phyloP scores from a whole-genome alignment of 1,139 yeast genomes.

The Kodamaea alishanica region DNA sequence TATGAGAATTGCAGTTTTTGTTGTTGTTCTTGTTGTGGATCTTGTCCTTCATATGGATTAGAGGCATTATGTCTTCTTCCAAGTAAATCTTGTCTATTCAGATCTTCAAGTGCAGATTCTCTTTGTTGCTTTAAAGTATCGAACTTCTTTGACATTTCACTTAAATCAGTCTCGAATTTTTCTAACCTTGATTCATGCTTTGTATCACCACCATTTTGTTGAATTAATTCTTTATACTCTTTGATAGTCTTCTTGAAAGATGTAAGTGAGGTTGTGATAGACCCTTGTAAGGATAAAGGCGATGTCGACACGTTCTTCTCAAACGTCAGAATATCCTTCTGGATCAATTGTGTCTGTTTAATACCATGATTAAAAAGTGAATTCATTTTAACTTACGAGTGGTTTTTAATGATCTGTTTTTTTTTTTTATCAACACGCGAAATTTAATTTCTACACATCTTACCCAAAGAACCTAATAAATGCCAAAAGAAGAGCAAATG shows the following conservation, averaged over 20 bases:
- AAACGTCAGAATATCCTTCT: conserved; percentile 63
- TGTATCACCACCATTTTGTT: conserved; percentile 54
- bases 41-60: conserved; percentile 59
- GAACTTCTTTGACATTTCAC: conserved; percentile 55
- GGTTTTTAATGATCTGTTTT: conserved; percentile 1
- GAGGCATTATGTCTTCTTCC: conserved; percentile 51
- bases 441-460: conserved; percentile 3
- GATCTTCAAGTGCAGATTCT: conserved; percentile 54
- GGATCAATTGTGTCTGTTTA: conserved; percentile 73
- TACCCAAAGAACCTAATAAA: conserved; percentile 79
- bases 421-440: background rate
- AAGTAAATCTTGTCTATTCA: conserved; percentile 56
- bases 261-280: conserved; percentile 78
- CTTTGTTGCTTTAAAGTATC: conserved; percentile 60
- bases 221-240: conserved; percentile 66
- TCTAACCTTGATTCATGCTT: conserved; percentile 64
- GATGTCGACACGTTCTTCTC: conserved; percentile 65
- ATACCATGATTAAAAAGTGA: conserved; percentile 85
- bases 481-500: conserved; percentile 88
- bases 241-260: conserved; percentile 71
- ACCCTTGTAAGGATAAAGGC: conserved; percentile 75
- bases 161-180: conserved; percentile 58
- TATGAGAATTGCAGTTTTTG: conserved; percentile 35
- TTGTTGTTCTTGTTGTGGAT: conserved; percentile 16
- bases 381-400: conserved; percentile 41